Evolutionary conservation across 164 flowering plant species (phyloP).

Genomic region (Kalanchoe fedtschenkoi): DNA sequence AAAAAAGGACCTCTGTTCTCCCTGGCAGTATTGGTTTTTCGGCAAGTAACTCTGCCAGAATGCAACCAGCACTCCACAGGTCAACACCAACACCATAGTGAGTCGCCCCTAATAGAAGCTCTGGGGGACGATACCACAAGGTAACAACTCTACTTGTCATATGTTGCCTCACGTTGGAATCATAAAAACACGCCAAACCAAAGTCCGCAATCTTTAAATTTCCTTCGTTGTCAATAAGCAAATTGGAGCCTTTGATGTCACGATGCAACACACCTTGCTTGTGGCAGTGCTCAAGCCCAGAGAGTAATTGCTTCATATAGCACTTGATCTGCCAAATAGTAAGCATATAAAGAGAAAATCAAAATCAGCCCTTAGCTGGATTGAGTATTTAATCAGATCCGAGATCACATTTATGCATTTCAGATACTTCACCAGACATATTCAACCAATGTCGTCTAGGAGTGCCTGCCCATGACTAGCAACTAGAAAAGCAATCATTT

Average conservation of each 20-base stretch:
- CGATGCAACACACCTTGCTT: slow-evolving; percentile 70
- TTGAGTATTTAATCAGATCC: background rate
- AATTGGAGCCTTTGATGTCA: slow-evolving; percentile 89
- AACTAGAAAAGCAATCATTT: background rate
- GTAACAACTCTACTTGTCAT: slow-evolving; percentile 95
- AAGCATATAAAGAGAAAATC: slow-evolving; percentile 6
- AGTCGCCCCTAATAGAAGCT: slow-evolving; percentile 87
- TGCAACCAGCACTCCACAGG: slow-evolving; percentile 98
- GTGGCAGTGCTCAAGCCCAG: slow-evolving; percentile 95
- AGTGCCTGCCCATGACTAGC: background rate
- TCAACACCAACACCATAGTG: slow-evolving; percentile 77
- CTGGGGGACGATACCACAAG: slow-evolving; percentile 97
- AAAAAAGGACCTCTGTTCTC: slow-evolving; percentile 67
- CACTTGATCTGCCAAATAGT: slow-evolving; percentile 58
- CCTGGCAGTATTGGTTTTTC: slow-evolving; percentile 94
- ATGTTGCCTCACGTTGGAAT: slow-evolving; percentile 51
- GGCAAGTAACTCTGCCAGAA: slow-evolving; percentile 81
- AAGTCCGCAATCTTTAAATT: slow-evolving; percentile 86
- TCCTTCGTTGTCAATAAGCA: slow-evolving; percentile 77
- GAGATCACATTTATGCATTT: background rate
- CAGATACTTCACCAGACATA: background rate
- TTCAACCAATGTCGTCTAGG: too few relatives aligned
- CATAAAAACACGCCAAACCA: slow-evolving; percentile 72
- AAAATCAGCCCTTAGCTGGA: background rate
- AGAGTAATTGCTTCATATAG: slow-evolving; percentile 71